These are phyloP conservation scores for Lachancea dasiensis DNA, from an alignment of 805 yeast genomes.

Conservation along the genomic window DNA sequence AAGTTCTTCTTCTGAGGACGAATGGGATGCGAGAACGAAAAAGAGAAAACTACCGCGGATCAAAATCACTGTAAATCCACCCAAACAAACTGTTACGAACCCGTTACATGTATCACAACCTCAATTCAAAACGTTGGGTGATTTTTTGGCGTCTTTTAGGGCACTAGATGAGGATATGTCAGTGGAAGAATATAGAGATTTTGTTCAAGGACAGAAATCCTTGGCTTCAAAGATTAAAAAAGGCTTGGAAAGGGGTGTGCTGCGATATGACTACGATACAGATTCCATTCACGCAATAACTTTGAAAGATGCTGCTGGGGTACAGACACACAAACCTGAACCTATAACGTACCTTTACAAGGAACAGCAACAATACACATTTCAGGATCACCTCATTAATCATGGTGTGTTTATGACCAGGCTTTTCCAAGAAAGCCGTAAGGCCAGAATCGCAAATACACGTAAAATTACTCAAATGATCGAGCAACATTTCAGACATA, in stretches of 20 bases:
- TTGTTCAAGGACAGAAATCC: constrained; percentile 46
- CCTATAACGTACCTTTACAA: constrained; percentile 37
- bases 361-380: constrained; percentile 41
- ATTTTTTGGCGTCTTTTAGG: constrained; percentile 49
- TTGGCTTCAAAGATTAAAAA: constrained; percentile 40
- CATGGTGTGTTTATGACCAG: constrained; percentile 73
- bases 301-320: constrained; percentile 36
- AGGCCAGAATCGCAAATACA: constrained; percentile 58
- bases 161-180: constrained; percentile 57
- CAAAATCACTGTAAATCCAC: constrained; percentile 33
- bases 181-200: constrained; percentile 53
- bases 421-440: constrained; percentile 59
- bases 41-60: constrained; percentile 25
- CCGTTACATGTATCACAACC: constrained; percentile 53
- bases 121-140: constrained; percentile 35
- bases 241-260: constrained; percentile 41
- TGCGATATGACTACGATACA: constrained; percentile 39
- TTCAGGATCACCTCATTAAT: constrained; percentile 64
- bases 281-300: constrained; percentile 38
- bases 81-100: constrained; percentile 48
- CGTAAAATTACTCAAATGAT: constrained; percentile 74
- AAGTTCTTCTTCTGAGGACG: constrained; percentile 30
- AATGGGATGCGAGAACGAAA: constrained; percentile 14
- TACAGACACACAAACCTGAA: constrained; percentile 41
- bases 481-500: constrained; percentile 79